Evolutionary conservation across 495 filamentous ascomycete species (phyloP), one percentile per base, ranked within the genome.

Genomic region (Penicillium riverlandense): DNA sequence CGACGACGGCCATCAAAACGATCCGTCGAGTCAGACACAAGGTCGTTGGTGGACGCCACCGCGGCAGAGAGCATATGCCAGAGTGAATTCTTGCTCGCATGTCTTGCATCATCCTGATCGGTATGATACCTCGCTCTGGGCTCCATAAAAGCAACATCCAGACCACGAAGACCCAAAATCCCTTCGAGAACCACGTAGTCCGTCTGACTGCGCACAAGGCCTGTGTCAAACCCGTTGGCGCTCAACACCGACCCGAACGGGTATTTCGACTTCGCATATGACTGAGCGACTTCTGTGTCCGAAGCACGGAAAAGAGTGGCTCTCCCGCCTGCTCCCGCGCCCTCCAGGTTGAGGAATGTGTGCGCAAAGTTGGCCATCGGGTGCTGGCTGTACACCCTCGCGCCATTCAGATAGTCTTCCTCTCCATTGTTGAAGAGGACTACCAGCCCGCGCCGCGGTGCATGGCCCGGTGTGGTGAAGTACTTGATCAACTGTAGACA

Each of bases 61-160:
- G 90, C 77, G 15, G 80, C 79, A 36, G 86, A 90, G 6, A 95
- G 71, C 92, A 98, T 98, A 57, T 97, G 90, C 88, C 88, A 95
- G 8, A 97, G 57, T 12, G 87, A 90, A 34, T 80, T 76, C 43
- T 63, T 71, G 30, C 79, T 87, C 0, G 86, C 82, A 63, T 96
- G 89, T 34, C 72, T 76, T 2, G 83, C 74, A 62, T 92, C 86
- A 64, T 98, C 92, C 62, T 95, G 81, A 41, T 85, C 78, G 7
- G 91, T 98, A 60, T 98, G 92, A 60, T 98, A 98, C 35, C 86
- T 66, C 14, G 89, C 79, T 37, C 92, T 76, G 2, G 91, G 91
- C 61, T 84, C 79, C 57, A 79, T 87, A 62, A 97, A 98, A 11
- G 91, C 91, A 27, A 98, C 71, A 66, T 98, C 92, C 32, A 98